A percentile compares a stretch with the other conserved stretches of the same genome.
phyloP scores from a whole-genome alignment of 2,329 filamentous ascomycete genomes.

The Phaeomoniella chlamydospora region DNA sequence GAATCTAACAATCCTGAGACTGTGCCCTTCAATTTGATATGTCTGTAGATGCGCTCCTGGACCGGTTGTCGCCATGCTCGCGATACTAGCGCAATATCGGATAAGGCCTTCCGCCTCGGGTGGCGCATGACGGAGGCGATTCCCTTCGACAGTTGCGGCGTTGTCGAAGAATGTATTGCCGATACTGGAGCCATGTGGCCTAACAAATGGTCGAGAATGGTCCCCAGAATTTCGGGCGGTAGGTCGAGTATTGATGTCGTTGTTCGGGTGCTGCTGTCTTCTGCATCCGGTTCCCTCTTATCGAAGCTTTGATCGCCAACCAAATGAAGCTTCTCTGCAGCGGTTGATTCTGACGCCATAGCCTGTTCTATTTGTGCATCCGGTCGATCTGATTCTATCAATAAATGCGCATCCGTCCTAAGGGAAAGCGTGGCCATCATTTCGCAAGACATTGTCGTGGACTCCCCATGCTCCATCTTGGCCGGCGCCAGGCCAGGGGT shows the following conservation, averaged over 20 bases:
- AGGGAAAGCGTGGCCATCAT: too few relatives aligned
- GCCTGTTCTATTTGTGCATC: too few relatives aligned
- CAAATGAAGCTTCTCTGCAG: too few relatives aligned
- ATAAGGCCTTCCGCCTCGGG: constrained; percentile 52
- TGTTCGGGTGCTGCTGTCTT: too few relatives aligned
- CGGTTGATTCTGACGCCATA: too few relatives aligned
- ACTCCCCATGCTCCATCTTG: too few relatives aligned
- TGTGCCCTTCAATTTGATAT: constrained; percentile 62
- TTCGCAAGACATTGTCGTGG: too few relatives aligned
- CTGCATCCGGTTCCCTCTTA: too few relatives aligned
- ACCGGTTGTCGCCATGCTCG: constrained; percentile 52
- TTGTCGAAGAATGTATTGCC: constrained; percentile 39
- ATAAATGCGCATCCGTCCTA: too few relatives aligned
- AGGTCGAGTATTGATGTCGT: constrained; percentile 24
- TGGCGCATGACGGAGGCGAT: constrained; percentile 46
- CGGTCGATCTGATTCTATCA: too few relatives aligned
- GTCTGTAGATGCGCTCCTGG: constrained; percentile 58
- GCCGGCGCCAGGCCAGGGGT: too few relatives aligned
- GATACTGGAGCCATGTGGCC: constrained; percentile 51
- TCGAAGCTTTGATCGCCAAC: too few relatives aligned
- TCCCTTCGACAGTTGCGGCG: constrained; percentile 43
- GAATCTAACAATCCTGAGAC: constrained; percentile 46
- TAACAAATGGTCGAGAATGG: constrained; percentile 57
- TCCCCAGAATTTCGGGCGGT: constrained; percentile 58
- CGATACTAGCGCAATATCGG: constrained; percentile 45